Evolutionary conservation across 306 rosid species (phyloP), one percentile per base, ranked within the genome.

Genomic region (Oemleria cerasiformis): DNA sequence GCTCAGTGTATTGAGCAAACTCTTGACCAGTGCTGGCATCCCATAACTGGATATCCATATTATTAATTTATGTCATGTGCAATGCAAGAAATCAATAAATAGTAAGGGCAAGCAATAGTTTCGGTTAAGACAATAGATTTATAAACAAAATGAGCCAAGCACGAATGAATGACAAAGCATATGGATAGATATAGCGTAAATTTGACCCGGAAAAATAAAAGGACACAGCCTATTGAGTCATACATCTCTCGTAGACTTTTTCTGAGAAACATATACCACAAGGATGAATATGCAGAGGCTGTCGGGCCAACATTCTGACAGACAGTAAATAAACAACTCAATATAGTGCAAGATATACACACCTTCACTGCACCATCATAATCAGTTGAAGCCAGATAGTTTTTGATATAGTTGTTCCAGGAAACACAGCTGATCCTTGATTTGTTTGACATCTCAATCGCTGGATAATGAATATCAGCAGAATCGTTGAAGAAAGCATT

Each of bases 361-460:
- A 92, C 98, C 97, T 93, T 93, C 47, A 93, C 96, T 71, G 67
- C 77, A 67, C 98, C 98, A 25, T 88, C 97, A 61, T 90, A 86
- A 81, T 93, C 98, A 50, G 97, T 81, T 70, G 98, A 91, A 69
- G 98, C 96, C 68, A 93, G 84, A 88, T 93, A 93, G 86, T 87
- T 93, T 85, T 83, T 91, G 65, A 93, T 83, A 69, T 93, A 93
- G 87, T 74, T 84, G 85, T 93, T 93, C 98, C 98, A 93, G 89
- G 94, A 81, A 86, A 93, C 88, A 79, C 97, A 88, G 68, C 94
- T 93, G 78, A 91, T 85, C 82, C 80, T 91, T 71, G 97, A 87
- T 69, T 74, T 85, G 81, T 93, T 93, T 74, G 88, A 41, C 90
- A 93, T 88, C 86, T 93, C 98, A 42, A 82, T 77, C 15, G 65